Conservation (phyloP, 129 eudicot genomes). For the Ambrosia artemisiifolia region DNA sequence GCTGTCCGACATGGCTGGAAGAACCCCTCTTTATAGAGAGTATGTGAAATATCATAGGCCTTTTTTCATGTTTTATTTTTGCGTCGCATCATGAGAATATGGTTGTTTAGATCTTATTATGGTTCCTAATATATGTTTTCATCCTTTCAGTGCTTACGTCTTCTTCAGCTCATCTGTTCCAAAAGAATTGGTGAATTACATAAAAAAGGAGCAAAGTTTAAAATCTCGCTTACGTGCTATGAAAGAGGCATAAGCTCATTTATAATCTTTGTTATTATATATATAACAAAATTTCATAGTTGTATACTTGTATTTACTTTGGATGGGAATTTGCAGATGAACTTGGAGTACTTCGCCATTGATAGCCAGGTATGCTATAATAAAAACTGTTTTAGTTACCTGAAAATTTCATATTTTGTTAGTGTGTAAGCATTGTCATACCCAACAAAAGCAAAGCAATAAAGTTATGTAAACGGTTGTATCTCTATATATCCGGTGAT, state of each 20-base stretch:
- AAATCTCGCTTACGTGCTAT: slow-evolving; percentile 82
- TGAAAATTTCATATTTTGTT: slow-evolving; percentile 12
- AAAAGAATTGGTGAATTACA: slow-evolving; percentile 62
- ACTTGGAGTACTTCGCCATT: slow-evolving; percentile 88
- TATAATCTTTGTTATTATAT: slow-evolving; percentile 2
- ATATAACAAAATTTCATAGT: neutral
- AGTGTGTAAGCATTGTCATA: neutral
- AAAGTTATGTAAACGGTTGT: neutral
- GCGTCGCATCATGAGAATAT: neutral
- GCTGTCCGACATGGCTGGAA: slow-evolving; percentile 88
- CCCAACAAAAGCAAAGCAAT: neutral
- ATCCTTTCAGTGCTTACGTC: slow-evolving; percentile 72
- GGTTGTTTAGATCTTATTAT: slow-evolving; percentile 6
- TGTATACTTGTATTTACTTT: slow-evolving; percentile 2
- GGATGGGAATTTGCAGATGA: slow-evolving; percentile 67
- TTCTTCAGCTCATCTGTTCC: slow-evolving; percentile 84
- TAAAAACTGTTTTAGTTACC: neutral
- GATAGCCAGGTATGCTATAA: slow-evolving; percentile 77
- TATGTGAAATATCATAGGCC: slow-evolving; percentile 31
- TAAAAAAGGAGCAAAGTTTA: slow-evolving; percentile 66
- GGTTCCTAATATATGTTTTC: neutral
- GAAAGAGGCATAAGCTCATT: slow-evolving; percentile 59
- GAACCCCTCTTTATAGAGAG: slow-evolving; percentile 78
- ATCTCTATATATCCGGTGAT: neutral
- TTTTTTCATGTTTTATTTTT: neutral